A percentile compares a stretch with the other conserved stretches of the same genome.
phyloP scores from a whole-genome alignment of 2,329 filamentous ascomycete genomes.

The Aspergillus latus region DNA sequence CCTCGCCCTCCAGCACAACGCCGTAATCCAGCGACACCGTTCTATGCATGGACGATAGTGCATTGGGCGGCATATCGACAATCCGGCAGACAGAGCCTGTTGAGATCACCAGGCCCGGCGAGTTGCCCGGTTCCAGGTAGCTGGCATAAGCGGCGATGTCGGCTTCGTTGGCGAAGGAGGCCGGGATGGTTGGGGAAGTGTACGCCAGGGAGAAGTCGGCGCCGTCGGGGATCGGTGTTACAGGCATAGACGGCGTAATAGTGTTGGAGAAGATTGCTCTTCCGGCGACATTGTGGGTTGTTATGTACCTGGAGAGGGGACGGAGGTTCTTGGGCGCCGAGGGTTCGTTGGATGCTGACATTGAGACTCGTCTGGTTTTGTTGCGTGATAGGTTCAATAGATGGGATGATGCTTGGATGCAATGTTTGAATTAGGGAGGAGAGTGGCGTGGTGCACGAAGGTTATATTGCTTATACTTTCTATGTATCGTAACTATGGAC shows the following conservation, averaged over 20 bases:
- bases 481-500: background rate
- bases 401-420: background rate
- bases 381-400: background rate
- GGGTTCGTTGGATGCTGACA: slow-evolving; percentile 27
- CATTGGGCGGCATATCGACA: slow-evolving; percentile 48
- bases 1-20: slow-evolving; percentile 17
- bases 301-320: slow-evolving; percentile 33
- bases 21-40: slow-evolving; percentile 55
- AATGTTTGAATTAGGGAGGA: background rate
- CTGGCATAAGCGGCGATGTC: slow-evolving; percentile 50
- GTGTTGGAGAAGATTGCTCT: slow-evolving; percentile 36
- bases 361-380: slow-evolving; percentile 6
- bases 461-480: background rate
- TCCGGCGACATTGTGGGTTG: slow-evolving; percentile 36
- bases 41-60: slow-evolving; percentile 50
- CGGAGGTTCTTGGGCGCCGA: slow-evolving; percentile 24
- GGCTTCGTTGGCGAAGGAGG: slow-evolving; percentile 45
- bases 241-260: slow-evolving; percentile 24
- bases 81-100: slow-evolving; percentile 42
- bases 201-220: slow-evolving; percentile 53
- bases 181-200: slow-evolving; percentile 50
- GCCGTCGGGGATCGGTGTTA: slow-evolving; percentile 35
- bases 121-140: slow-evolving; percentile 38
- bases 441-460: no score
- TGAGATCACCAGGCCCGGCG: slow-evolving; percentile 52